Percentiles rank a stretch among this genome's conserved stretches.
Conservation (phyloP, 1,284 basidiomycete genomes). For the Microbotryomycetes sp. region DNA sequence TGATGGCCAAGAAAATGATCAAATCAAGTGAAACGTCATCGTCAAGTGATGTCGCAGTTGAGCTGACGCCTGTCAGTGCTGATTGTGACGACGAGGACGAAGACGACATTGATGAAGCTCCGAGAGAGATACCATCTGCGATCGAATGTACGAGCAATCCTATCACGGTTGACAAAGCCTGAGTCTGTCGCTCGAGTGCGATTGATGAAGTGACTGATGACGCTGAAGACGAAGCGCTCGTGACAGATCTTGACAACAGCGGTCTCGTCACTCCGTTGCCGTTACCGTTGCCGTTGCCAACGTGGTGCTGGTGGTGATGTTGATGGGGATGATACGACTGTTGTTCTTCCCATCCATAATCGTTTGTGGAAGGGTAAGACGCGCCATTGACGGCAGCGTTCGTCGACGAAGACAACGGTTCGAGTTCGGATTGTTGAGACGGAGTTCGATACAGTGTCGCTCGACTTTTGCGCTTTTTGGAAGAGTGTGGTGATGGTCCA, state of each 20-base stretch:
- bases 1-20: constrained; percentile 77
- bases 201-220: constrained; percentile 8
- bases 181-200: not conserved
- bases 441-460: constrained; percentile 11
- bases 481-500: constrained; percentile 9
- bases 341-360: not conserved
- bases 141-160: constrained; percentile 79
- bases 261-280: constrained; percentile 6
- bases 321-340: not conserved
- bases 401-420: constrained; percentile 16
- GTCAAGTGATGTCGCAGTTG: constrained; percentile 2
- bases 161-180: constrained; percentile 62
- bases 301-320: constrained; percentile 29
- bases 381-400: not conserved
- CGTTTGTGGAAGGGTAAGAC: constrained; percentile 1
- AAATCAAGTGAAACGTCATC: constrained; percentile 53
- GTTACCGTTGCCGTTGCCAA: constrained; percentile 10
- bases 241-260: constrained; percentile 47
- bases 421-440: constrained; percentile 23
- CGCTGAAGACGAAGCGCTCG: constrained; percentile 24
- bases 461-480: not conserved
- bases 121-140: constrained; percentile 83
- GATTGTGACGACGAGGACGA: constrained; percentile 15
- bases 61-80: not conserved
- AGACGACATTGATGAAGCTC: constrained; percentile 50